Percentiles rank a stretch among this genome's conserved stretches.
Evolutionary conservation across 345 rosid genomes (phyloP).

Genomic region (Aethionema arabicum): DNA sequence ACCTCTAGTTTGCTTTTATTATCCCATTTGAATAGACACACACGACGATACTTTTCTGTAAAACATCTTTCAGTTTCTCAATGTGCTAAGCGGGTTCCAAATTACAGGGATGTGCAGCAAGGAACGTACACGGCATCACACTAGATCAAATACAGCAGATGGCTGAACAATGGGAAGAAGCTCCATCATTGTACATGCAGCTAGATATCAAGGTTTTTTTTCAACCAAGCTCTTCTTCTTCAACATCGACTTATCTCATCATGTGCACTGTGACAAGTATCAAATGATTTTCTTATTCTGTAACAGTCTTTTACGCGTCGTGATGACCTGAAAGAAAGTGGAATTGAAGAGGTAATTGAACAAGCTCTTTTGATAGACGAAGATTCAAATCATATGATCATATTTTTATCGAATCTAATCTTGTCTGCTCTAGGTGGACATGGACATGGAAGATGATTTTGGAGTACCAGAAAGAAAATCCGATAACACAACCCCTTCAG

Average conservation of each 20-base stretch:
- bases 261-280: conserved; percentile 13
- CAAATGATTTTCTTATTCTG: conserved; percentile 29
- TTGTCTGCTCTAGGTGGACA: conserved; percentile 62
- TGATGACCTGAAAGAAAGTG: conserved; percentile 77
- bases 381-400: background rate
- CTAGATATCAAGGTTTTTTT: conserved; percentile 70
- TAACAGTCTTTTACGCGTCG: conserved; percentile 75
- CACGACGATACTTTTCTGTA: background rate
- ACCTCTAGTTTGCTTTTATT: background rate
- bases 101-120: conserved; percentile 94
- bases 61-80: conserved; percentile 9
- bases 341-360: conserved; percentile 76
- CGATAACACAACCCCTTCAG: conserved; percentile 33
- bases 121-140: conserved; percentile 87
- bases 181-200: conserved; percentile 71
- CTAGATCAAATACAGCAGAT: conserved; percentile 73
- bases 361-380: conserved; percentile 14
- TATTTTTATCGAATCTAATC: background rate
- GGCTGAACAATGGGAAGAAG: conserved; percentile 86
- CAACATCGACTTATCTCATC: conserved; percentile 1
- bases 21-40: background rate
- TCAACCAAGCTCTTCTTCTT: conserved; percentile 1
- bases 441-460: conserved; percentile 88
- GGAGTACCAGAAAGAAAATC: conserved; percentile 44
- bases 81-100: conserved; percentile 27